These are phyloP conservation scores for Xylaria longipes DNA, from an alignment of 495 filamentous ascomycete genomes.

Conservation along the genomic window DNA sequence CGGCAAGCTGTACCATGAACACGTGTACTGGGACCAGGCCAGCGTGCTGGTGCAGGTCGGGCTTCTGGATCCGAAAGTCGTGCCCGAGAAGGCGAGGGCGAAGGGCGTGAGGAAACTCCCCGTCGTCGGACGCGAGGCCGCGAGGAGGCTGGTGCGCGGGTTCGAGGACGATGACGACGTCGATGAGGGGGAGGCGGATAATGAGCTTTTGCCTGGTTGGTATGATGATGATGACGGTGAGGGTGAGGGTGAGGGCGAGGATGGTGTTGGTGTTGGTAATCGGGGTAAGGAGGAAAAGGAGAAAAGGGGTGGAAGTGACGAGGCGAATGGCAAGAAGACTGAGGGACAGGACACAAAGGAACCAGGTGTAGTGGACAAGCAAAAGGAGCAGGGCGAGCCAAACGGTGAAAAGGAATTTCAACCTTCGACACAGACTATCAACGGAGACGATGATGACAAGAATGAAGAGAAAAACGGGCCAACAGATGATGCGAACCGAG, in stretches of 20 bases:
- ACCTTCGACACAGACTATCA: background rate
- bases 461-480: background rate
- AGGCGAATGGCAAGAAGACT: background rate
- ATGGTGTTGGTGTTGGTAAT: background rate
- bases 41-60: slow-evolving; percentile 76
- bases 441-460: background rate
- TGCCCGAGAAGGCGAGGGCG: slow-evolving; percentile 56
- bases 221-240: slow-evolving; percentile 36
- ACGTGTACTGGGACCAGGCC: slow-evolving; percentile 83
- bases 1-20: slow-evolving; percentile 69
- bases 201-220: slow-evolving; percentile 66
- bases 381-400: background rate
- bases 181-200: slow-evolving; percentile 60
- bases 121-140: slow-evolving; percentile 68
- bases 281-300: background rate
- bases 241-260: slow-evolving; percentile 18
- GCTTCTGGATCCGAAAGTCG: slow-evolving; percentile 64
- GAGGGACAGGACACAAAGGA: background rate
- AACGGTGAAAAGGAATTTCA: background rate
- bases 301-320: background rate
- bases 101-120: slow-evolving; percentile 57
- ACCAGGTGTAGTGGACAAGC: background rate
- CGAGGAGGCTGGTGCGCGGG: slow-evolving; percentile 62
- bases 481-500: background rate
- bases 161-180: slow-evolving; percentile 55